These are phyloP conservation scores for Olyra latifolia DNA, from an alignment of 176 grass and related monocot species.

Conservation along the genomic window DNA sequence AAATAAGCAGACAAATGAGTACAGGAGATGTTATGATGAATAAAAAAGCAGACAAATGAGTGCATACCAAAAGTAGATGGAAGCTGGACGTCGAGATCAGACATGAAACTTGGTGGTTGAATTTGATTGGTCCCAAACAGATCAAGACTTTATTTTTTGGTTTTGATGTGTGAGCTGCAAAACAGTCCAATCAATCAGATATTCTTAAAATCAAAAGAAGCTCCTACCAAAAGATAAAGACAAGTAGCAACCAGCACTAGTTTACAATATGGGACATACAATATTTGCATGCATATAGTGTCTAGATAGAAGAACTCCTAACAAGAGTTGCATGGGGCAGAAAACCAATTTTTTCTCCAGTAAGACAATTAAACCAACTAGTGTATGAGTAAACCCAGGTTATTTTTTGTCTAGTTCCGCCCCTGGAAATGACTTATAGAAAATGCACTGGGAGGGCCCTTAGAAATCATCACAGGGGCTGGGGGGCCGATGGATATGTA, in stretches of 20 bases:
- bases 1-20: neutral
- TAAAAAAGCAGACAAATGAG: neutral
- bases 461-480: neutral
- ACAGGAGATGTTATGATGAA: neutral
- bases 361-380: too few relatives aligned
- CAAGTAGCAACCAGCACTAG: neutral
- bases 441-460: too few relatives aligned
- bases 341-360: too few relatives aligned
- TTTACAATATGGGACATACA: neutral
- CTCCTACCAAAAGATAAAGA: neutral
- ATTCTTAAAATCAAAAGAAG: neutral
- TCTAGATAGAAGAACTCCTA: neutral
- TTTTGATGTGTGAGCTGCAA: slow-evolving; percentile 40
- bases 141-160: slow-evolving; percentile 7
- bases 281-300: neutral
- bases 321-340: too few relatives aligned
- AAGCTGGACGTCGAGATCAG: slow-evolving; percentile 51
- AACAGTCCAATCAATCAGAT: slow-evolving; percentile 13
- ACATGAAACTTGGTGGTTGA: slow-evolving; percentile 58
- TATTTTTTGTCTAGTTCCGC: too few relatives aligned
- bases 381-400: too few relatives aligned
- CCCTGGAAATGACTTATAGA: too few relatives aligned
- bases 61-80: slow-evolving; percentile 62
- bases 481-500: neutral
- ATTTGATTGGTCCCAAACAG: slow-evolving; percentile 26